Evolutionary conservation across 352 stramenopile genomes (phyloP), one percentile per base, ranked within the genome.

Genomic region (Globisporangium takayamanum): DNA sequence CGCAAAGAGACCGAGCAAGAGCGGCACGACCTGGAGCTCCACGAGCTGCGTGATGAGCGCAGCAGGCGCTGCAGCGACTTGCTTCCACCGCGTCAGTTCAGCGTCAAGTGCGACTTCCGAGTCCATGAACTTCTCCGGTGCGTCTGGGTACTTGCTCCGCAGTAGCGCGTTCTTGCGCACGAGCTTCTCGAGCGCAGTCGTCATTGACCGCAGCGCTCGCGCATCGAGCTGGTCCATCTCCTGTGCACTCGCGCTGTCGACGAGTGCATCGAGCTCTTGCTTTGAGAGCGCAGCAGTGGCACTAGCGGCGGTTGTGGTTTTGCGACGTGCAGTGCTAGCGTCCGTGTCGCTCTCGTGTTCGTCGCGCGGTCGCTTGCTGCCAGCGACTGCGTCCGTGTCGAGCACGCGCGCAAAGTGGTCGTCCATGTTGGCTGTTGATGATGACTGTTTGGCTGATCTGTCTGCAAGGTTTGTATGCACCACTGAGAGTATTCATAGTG

Each of bases 61-160:
- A 37, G 86, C 69, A 1, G 87, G 85, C 25, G 71, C 75, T 3
- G 85, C 79, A 3, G 77, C 83, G 11, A 92, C 68, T 41, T 73
- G 66, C 52, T 74, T 80, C 71, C 80, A 84, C 49, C 74, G 66
- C 53, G 64, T 59, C 18, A 91, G 53, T 56, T 90, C 78, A 20
- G 53, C 53, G 60, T 90, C 71, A 25, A 90, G 61, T 12, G 72
- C 74, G 37, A 96, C 57, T 66, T 96, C 88, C 36, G 81, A 94
- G 33, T 94, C 77, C 53, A 96, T 69, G 56, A 96, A 96, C 55
- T 89, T 92, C 28, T 62, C 62, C 1, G 88, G 86, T 18, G 91
- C 74, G 39, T 92, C 76, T 2, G 69, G 64, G 62, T 91, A 79
- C 68, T 95, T 95, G 53, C 86, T 76, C 18, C 88, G 83, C 59